phyloP scores from a whole-genome alignment of 257 asterid species.

The Solanum megistacrolobum region DNA sequence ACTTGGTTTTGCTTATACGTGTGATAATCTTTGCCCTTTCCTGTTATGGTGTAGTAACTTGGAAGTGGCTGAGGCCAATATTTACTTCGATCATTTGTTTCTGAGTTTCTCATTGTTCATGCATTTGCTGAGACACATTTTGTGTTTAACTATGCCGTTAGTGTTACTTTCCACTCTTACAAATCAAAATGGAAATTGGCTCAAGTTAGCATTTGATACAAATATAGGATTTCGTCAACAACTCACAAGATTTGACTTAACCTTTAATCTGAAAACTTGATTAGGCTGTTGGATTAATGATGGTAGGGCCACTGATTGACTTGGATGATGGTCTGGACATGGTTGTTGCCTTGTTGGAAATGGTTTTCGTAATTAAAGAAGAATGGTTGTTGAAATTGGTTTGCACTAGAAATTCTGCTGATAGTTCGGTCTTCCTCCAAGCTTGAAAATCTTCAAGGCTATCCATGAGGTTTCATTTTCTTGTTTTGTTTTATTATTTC shows the following conservation, averaged over 20 bases:
- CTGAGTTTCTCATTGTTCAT: background rate
- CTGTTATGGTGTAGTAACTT: background rate
- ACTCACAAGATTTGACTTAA: background rate
- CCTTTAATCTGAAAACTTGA: background rate
- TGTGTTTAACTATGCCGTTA: background rate
- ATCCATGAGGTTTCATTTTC: background rate
- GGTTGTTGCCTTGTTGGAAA: background rate
- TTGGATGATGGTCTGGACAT: background rate
- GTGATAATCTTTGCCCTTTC: background rate
- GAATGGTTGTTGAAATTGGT: background rate
- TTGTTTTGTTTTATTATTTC: background rate
- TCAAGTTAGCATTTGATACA: background rate
- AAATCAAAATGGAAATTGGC: background rate
- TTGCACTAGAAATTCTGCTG: background rate
- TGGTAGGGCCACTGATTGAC: background rate
- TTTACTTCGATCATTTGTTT: background rate
- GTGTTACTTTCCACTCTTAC: background rate
- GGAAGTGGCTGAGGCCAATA: background rate
- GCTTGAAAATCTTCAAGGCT: background rate
- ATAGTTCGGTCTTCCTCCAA: background rate
- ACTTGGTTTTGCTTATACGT: background rate
- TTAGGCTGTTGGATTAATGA: background rate
- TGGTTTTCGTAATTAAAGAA: background rate
- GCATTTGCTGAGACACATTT: background rate
- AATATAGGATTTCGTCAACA: background rate